These are phyloP conservation scores for Aspergillus funiculosus DNA, from an alignment of 495 filamentous ascomycete genomes.

Conservation along the genomic window DNA sequence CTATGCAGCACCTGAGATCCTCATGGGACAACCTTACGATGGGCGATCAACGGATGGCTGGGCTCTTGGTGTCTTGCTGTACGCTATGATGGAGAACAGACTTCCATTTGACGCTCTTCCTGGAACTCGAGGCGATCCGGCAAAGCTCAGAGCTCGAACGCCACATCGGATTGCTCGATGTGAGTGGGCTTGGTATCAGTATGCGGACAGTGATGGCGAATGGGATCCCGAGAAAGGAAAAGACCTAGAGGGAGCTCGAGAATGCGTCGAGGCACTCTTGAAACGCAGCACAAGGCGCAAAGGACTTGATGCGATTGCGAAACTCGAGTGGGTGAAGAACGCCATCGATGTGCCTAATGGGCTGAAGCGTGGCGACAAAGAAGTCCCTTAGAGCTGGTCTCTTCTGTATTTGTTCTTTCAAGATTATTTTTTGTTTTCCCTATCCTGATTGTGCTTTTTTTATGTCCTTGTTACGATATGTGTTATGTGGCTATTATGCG, in stretches of 20 bases:
- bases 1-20: conserved; percentile 93
- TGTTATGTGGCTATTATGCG: background rate
- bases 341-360: conserved; percentile 69
- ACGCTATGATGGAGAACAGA: conserved; percentile 85
- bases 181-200: conserved; percentile 91
- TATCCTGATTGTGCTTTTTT: conserved; percentile 6
- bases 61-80: conserved; percentile 89
- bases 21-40: conserved; percentile 93
- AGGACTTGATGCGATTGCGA: conserved; percentile 62
- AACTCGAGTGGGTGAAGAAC: conserved; percentile 66
- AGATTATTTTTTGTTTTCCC: conserved; percentile 8
- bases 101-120: conserved; percentile 87
- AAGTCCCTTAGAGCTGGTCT: conserved; percentile 47
- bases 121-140: conserved; percentile 61
- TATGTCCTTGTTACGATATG: conserved; percentile 13
- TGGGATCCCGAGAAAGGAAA: conserved; percentile 54
- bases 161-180: conserved; percentile 90
- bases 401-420: conserved; percentile 13
- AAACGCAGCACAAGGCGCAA: conserved; percentile 73
- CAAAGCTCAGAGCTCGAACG: conserved; percentile 64
- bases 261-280: conserved; percentile 74
- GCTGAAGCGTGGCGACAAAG: conserved; percentile 62
- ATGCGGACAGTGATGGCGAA: conserved; percentile 67
- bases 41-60: conserved; percentile 89
- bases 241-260: conserved; percentile 66